These are phyloP conservation scores for Viola pubescens DNA, from an alignment of 441 rosid genomes.

Conservation along the genomic window DNA sequence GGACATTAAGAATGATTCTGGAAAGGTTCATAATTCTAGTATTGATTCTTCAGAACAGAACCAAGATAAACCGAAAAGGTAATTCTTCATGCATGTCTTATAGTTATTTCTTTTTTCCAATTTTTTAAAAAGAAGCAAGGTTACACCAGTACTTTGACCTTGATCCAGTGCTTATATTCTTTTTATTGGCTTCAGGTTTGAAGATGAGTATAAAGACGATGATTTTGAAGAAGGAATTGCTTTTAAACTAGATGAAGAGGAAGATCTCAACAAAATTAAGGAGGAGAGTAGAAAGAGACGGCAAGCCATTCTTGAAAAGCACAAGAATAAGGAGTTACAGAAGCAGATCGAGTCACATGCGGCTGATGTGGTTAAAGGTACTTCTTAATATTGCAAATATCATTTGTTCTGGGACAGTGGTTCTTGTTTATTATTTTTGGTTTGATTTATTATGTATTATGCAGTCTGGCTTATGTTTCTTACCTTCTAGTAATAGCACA, in stretches of 20 bases:
- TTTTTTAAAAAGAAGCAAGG: not conserved
- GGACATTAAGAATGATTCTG: conserved; percentile 27
- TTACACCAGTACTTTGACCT: not conserved
- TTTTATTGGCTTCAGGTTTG: conserved; percentile 31
- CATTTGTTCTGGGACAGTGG: too few relatives aligned
- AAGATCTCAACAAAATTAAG: conserved; percentile 72
- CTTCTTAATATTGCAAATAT: not conserved
- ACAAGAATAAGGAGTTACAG: conserved; percentile 47
- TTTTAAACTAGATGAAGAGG: conserved; percentile 67
- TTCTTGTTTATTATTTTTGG: not conserved
- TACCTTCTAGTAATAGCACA: conserved; percentile 3
- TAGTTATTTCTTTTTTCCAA: not conserved
- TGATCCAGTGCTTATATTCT: not conserved
- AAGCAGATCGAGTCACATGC: conserved; percentile 32
- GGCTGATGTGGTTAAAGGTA: conserved; percentile 39
- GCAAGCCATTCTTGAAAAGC: conserved; percentile 74
- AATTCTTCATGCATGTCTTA: conserved; percentile 8
- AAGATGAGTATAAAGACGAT: conserved; percentile 52
- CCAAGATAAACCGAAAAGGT: conserved; percentile 41
- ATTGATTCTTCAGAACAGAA: conserved; percentile 27
- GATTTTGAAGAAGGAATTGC: conserved; percentile 58
- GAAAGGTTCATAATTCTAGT: conserved; percentile 26
- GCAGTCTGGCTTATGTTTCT: not conserved
- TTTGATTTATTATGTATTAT: not conserved
- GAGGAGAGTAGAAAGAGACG: conserved; percentile 87